These are phyloP conservation scores for Yamadazyma oceani DNA, from an alignment of 1,139 yeast species.

Conservation along the genomic window DNA sequence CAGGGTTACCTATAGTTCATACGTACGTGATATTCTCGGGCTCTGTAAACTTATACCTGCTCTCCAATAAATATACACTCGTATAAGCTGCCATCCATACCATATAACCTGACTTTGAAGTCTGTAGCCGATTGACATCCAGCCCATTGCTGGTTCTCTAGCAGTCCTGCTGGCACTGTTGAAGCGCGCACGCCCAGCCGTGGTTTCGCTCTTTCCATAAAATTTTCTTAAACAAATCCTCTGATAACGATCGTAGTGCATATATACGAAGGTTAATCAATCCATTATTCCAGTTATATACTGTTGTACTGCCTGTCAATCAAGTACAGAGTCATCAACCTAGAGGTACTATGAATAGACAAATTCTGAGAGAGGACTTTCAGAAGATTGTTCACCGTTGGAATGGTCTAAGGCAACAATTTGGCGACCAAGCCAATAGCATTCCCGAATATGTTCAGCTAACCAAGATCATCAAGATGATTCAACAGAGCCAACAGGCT, in stretches of 20 bases:
- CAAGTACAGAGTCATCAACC: no score
- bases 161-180: neutral
- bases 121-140: no score
- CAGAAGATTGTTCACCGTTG: conserved; percentile 52
- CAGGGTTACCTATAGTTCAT: no score
- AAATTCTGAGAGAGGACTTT: conserved; percentile 41
- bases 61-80: no score
- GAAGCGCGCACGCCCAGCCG: neutral
- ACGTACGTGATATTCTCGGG: no score
- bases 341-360: conserved; percentile 33
- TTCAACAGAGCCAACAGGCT: conserved; percentile 37
- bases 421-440: conserved; percentile 62
- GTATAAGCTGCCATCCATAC: no score
- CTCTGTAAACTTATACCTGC: no score
- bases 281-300: conserved; percentile 1
- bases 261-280: conserved; percentile 3
- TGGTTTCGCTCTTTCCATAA: no score
- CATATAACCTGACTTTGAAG: no score
- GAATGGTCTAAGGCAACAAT: conserved; percentile 61
- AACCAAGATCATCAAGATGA: conserved; percentile 53
- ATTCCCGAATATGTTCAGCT: conserved; percentile 63
- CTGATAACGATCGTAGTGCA: no score
- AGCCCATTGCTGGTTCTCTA: no score
- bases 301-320: conserved; percentile 2
- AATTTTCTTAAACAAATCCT: no score